Percentiles rank a stretch among this genome's conserved stretches.
Conservation (phyloP, 1,284 basidiomycete species). For the Apiotrichum brassicae region DNA sequence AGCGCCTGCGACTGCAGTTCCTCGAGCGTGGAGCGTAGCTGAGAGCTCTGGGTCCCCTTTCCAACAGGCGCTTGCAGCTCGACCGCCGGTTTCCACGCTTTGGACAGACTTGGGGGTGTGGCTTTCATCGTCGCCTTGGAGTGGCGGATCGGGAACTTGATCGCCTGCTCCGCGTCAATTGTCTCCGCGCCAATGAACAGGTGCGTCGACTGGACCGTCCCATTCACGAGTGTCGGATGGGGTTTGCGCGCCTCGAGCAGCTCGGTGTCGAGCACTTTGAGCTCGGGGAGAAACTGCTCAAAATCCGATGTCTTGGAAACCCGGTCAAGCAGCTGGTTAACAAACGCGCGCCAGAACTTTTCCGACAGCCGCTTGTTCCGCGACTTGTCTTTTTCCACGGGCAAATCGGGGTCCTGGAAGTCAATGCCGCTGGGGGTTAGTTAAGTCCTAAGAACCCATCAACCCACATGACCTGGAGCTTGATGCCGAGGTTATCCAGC, state of each 20-base stretch:
- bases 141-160: conserved; percentile 68
- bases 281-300: conserved; percentile 49
- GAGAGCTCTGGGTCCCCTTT: neutral
- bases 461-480: conserved; percentile 64
- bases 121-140: conserved; percentile 75
- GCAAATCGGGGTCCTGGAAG: conserved; percentile 24
- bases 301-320: conserved; percentile 41
- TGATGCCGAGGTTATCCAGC: conserved; percentile 56
- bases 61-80: conserved; percentile 24
- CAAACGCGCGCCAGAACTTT: conserved; percentile 57
- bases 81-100: conserved; percentile 55
- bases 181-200: conserved; percentile 71
- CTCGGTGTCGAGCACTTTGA: conserved; percentile 67
- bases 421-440: too few species aligned
- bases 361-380: conserved; percentile 61
- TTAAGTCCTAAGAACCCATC: too few species aligned
- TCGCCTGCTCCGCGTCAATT: conserved; percentile 58
- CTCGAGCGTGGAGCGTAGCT: conserved; percentile 15
- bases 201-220: conserved; percentile 57
- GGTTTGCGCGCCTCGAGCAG: conserved; percentile 64
- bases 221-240: conserved; percentile 62
- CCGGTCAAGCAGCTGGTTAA: conserved; percentile 50
- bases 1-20: conserved; percentile 11
- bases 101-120: conserved; percentile 72
- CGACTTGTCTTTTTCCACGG: conserved; percentile 37